A percentile compares a stretch with the other conserved stretches of the same genome.
Evolutionary conservation across 2,329 filamentous ascomycete species (phyloP).

Genomic region (Thyridium curvatum): DNA sequence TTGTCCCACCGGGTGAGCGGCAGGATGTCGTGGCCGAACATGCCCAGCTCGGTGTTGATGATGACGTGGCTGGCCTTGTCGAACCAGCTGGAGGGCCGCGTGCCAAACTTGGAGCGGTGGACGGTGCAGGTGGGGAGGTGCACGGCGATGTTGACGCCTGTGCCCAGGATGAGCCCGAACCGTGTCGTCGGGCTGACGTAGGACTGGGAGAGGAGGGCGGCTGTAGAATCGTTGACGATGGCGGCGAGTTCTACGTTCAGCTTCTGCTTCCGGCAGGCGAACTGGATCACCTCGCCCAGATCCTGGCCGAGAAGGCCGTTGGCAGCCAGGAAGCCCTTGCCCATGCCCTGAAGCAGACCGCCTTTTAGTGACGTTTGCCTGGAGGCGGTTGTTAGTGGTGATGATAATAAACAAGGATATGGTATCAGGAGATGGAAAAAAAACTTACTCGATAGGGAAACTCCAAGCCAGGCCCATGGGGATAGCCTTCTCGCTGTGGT

Average conservation of each 20-base stretch:
- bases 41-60: conserved; percentile 61
- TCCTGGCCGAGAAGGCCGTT: conserved; percentile 52
- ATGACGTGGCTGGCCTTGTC: conserved; percentile 54
- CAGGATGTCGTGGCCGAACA: conserved; percentile 56
- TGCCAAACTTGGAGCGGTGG: conserved; percentile 48
- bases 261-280: conserved; percentile 42
- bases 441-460: conserved; percentile 60
- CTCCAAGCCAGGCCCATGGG: conserved; percentile 62
- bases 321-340: conserved; percentile 58
- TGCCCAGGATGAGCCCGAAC: conserved; percentile 61
- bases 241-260: conserved; percentile 51
- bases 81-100: conserved; percentile 49
- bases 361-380: conserved; percentile 59
- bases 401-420: background rate
- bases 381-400: no score
- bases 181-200: conserved; percentile 53
- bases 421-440: background rate
- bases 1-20: conserved; percentile 57
- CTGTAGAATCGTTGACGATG: conserved; percentile 62
- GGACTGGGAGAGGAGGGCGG: conserved; percentile 59
- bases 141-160: conserved; percentile 60
- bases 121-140: conserved; percentile 55
- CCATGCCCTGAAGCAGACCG: conserved; percentile 56
- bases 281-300: conserved; percentile 50
- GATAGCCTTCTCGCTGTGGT: conserved; percentile 32